These are phyloP conservation scores for Epichloe coenophiala DNA, from an alignment of 2,329 filamentous ascomycete genomes.

Conservation along the genomic window DNA sequence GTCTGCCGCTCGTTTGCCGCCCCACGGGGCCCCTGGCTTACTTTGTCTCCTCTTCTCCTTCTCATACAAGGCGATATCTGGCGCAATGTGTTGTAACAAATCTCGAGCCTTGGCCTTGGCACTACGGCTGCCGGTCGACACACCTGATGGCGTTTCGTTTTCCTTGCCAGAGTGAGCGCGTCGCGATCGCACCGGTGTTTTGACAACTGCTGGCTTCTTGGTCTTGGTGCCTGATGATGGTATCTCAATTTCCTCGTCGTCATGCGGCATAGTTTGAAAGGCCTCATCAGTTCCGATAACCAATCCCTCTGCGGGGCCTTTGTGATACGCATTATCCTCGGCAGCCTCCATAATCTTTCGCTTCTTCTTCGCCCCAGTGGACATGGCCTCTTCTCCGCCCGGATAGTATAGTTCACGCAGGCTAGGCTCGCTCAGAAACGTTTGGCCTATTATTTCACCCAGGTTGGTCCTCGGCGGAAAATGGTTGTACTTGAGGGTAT, in stretches of 20 bases:
- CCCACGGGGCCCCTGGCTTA: conserved; percentile 40
- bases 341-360: conserved; percentile 35
- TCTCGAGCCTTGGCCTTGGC: conserved; percentile 78
- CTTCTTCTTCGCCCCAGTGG: conserved; percentile 31
- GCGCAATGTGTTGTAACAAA: conserved; percentile 61
- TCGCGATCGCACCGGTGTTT: conserved; percentile 27
- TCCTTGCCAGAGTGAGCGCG: conserved; percentile 56
- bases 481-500: conserved; percentile 64
- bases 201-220: conserved; percentile 6
- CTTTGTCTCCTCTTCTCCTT: conserved; percentile 73
- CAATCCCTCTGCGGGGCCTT: conserved; percentile 33
- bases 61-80: conserved; percentile 81
- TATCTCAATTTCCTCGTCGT: conserved; percentile 20
- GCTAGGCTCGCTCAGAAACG: conserved; percentile 52
- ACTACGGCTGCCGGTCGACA: conserved; percentile 62
- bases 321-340: conserved; percentile 35
- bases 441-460: conserved; percentile 85
- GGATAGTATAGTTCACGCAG: conserved; percentile 57
- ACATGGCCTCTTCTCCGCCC: conserved; percentile 38
- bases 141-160: conserved; percentile 61
- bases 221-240: conserved; percentile 18
- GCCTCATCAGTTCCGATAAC: conserved; percentile 28
- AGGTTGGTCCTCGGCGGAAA: conserved; percentile 86
- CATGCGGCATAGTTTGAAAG: conserved; percentile 31
- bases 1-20: conserved; percentile 49